These are phyloP conservation scores for Coniochaeta sp. DNA, from an alignment of 2,329 filamentous ascomycete species.

Conservation along the genomic window DNA sequence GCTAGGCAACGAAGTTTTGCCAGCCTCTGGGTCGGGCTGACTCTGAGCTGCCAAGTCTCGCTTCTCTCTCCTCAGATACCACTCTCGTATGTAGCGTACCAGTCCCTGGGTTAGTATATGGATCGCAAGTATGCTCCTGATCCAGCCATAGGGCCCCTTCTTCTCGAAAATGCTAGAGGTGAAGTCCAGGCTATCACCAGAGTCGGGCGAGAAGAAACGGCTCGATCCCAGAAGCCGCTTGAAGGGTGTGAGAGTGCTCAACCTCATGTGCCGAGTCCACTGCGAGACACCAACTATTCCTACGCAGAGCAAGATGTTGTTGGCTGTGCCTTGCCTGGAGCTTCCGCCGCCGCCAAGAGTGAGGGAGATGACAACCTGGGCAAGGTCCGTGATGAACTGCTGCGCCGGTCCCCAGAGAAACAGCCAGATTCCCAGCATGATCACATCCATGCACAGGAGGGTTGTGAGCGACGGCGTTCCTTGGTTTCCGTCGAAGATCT, in stretches of 20 bases:
- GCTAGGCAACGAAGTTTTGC: slow-evolving; percentile 33
- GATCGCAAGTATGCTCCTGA: slow-evolving; percentile 62
- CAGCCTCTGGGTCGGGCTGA: slow-evolving; percentile 56
- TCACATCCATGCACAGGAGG: slow-evolving; percentile 73
- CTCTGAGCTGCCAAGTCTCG: slow-evolving; percentile 40
- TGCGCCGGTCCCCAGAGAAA: slow-evolving; percentile 84
- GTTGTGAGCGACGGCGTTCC: slow-evolving; percentile 82
- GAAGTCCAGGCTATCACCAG: slow-evolving; percentile 41
- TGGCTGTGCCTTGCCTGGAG: slow-evolving; percentile 59
- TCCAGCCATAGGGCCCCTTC: slow-evolving; percentile 55
- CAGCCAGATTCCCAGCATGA: slow-evolving; percentile 79
- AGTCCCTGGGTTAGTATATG: slow-evolving; percentile 70
- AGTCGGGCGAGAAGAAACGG: slow-evolving; percentile 29
- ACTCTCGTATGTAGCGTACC: slow-evolving; percentile 62
- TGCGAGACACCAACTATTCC: slow-evolving; percentile 56
- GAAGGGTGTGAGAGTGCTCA: slow-evolving; percentile 37
- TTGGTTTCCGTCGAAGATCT: slow-evolving; percentile 82
- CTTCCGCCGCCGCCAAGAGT: slow-evolving; percentile 78
- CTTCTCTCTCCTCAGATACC: slow-evolving; percentile 56
- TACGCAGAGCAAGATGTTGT: slow-evolving; percentile 65
- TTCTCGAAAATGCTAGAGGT: slow-evolving; percentile 43
- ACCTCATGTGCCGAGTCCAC: slow-evolving; percentile 33
- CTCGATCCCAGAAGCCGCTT: slow-evolving; percentile 20
- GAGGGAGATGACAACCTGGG: slow-evolving; percentile 88
- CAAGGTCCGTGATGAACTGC: slow-evolving; percentile 80